phyloP scores from a whole-genome alignment of 2,329 filamentous ascomycete species.

The Fusarium sp. region DNA sequence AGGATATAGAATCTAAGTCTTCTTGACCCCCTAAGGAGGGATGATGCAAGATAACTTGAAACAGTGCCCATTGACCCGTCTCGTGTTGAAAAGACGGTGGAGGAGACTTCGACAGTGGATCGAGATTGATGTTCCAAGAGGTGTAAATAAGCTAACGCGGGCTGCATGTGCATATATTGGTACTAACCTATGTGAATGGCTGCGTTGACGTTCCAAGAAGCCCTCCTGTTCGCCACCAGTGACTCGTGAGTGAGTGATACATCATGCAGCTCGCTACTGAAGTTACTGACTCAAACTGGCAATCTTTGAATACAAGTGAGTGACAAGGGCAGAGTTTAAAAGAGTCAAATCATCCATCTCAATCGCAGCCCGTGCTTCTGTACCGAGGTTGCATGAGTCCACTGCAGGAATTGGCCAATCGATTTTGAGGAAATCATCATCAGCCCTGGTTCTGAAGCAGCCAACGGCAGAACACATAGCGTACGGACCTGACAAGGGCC shows the following conservation, averaged over 20 bases:
- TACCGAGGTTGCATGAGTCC: slow-evolving; percentile 30
- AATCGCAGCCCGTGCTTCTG: slow-evolving; percentile 7
- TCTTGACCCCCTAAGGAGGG: neutral
- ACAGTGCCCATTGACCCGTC: slow-evolving; percentile 5
- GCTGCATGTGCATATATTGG: neutral
- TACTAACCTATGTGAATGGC: neutral
- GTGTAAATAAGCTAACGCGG: neutral
- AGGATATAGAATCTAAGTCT: neutral
- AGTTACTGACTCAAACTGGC: neutral
- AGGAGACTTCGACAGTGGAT: slow-evolving; percentile 23
- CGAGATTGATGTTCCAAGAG: neutral
- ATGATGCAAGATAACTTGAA: neutral
- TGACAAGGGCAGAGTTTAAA: slow-evolving; percentile 15
- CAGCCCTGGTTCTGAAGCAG: slow-evolving; percentile 12
- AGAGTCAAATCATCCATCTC: slow-evolving; percentile 18
- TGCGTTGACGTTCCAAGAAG: neutral
- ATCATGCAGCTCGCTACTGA: neutral
- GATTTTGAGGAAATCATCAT: slow-evolving; percentile 28
- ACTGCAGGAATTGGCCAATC: slow-evolving; percentile 32
- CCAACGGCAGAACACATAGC: neutral
- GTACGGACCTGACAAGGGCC: slow-evolving; percentile 1
- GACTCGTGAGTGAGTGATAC: neutral
- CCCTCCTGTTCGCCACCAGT: neutral
- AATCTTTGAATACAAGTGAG: slow-evolving; percentile 9
- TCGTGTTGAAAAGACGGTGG: slow-evolving; percentile 34